These are phyloP conservation scores for Monilinia aucupariae DNA, from an alignment of 2,329 filamentous ascomycete genomes.

Conservation along the genomic window DNA sequence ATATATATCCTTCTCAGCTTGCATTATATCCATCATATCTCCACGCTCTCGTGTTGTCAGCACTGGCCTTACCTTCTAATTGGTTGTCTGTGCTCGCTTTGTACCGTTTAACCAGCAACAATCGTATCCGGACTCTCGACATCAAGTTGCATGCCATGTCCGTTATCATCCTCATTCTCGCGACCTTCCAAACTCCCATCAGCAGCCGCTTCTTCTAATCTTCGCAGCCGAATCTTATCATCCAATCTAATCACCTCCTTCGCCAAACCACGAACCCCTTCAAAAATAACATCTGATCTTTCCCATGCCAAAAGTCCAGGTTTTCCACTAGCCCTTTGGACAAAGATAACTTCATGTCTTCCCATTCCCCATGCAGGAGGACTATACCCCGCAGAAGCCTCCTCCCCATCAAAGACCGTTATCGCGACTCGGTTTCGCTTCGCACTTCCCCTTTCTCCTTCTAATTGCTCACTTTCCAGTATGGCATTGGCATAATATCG, in stretches of 20 bases:
- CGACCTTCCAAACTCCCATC: neutral
- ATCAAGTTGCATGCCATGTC: conserved; percentile 27
- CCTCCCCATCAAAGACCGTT: conserved; percentile 27
- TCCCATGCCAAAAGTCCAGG: conserved; percentile 27
- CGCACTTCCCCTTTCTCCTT: conserved; percentile 9
- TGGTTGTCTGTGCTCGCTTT: neutral
- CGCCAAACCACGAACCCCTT: conserved; percentile 28
- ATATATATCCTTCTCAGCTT: neutral
- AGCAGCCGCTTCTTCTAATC: conserved; percentile 25
- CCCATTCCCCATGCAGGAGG: conserved; percentile 28
- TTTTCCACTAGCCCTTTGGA: conserved; percentile 26
- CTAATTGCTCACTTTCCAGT: conserved; percentile 21
- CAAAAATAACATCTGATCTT: conserved; percentile 25
- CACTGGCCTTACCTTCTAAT: neutral
- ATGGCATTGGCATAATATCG: conserved; percentile 46
- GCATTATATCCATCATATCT: neutral
- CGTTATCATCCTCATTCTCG: conserved; percentile 13
- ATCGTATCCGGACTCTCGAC: conserved; percentile 31
- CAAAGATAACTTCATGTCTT: conserved; percentile 27
- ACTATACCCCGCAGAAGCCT: conserved; percentile 20
- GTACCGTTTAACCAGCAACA: conserved; percentile 20
- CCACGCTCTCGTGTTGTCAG: neutral
- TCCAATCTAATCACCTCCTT: conserved; percentile 22
- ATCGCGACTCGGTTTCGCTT: conserved; percentile 22
- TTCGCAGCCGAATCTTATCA: conserved; percentile 20